Base-by-base conservation (phyloP, 179 eudicot species). In the Silene vulgaris region DNA sequence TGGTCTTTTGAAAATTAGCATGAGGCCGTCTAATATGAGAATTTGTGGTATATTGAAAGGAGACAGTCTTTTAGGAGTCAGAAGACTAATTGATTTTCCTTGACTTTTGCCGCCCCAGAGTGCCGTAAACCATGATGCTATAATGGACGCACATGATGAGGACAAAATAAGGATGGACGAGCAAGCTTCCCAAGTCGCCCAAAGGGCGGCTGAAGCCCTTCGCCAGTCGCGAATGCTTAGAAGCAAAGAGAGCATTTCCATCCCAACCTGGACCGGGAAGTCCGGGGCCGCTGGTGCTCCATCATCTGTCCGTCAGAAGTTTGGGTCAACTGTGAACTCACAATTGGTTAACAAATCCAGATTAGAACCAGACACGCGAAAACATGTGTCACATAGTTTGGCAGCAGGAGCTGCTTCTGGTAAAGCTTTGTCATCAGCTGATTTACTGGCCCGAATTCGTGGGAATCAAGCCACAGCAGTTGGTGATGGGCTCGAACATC, bases 201-300 rank as follows among this genome's bases (percentile, higher is more conserved):
- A 87, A 64, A 88, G 97, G 80, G 99, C 99, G 61, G 97, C 99
- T 17, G 97, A 95, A 85, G 99, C 99, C 30, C 82, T 95, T 69
- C 93, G 96, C 20, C 89, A 89, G 68, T 95, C 99, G 32, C 85
- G 97, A 32, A 87, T 93, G 87, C 88, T 90, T 59, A 81, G 97
- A 68, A 90, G 90, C 82, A 91, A 77, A 79, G 95, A 88, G 81
- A 91, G 91, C 63, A 70, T 93, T 69, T 76, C 99, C 1, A 65
- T 93, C 56, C 99, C 99, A 1, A 95, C 99, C 43, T 95, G 97
- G 99, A 95, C 99, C 0, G 99, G 97, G 23, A 89, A 75, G 82
- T 84, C 99, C 1, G 97, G 97, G 20, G 91, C 90, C 50, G 99
- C 99, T 8, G 99, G 99, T 66, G 99, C 90, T 48, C 99, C 99